Evolutionary conservation across 164 flowering plant species (phyloP).

Genomic region (Cinnamomum micranthum): DNA sequence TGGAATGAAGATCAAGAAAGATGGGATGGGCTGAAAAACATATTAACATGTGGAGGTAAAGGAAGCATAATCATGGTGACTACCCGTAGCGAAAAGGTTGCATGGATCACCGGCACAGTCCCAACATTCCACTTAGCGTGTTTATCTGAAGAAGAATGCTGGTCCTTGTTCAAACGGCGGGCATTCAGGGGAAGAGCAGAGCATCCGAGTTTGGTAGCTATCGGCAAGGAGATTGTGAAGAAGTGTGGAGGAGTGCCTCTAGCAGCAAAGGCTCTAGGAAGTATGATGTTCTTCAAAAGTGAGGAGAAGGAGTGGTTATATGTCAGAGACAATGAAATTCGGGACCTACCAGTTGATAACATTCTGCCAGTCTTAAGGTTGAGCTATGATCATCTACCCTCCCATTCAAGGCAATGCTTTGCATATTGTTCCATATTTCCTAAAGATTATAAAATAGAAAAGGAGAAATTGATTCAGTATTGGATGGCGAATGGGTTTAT

Average conservation of each 20-base stretch:
- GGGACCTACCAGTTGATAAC: constrained; percentile 10
- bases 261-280: constrained; percentile 15
- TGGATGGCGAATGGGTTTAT: constrained; percentile 17
- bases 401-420: constrained; percentile 15
- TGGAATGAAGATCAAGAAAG: constrained; percentile 9
- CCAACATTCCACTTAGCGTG: background rate
- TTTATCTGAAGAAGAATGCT: constrained; percentile 12
- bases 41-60: background rate
- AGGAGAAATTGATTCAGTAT: constrained; percentile 7
- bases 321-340: constrained; percentile 13
- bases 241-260: constrained; percentile 19
- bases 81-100: constrained; percentile 12
- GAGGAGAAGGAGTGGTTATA: constrained; percentile 13
- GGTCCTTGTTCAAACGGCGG: constrained; percentile 6
- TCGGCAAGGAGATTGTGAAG: constrained; percentile 9
- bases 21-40: constrained; percentile 4
- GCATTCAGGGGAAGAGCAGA: background rate
- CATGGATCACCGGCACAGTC: constrained; percentile 4
- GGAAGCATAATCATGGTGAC: constrained; percentile 18
- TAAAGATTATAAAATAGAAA: constrained; percentile 9
- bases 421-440: constrained; percentile 21
- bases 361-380: constrained; percentile 17
- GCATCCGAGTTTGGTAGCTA: constrained; percentile 1
- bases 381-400: constrained; percentile 14
- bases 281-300: constrained; percentile 11